Evolutionary conservation across 352 stramenopile species (phyloP).

Genomic region (Pythium insidiosum): DNA sequence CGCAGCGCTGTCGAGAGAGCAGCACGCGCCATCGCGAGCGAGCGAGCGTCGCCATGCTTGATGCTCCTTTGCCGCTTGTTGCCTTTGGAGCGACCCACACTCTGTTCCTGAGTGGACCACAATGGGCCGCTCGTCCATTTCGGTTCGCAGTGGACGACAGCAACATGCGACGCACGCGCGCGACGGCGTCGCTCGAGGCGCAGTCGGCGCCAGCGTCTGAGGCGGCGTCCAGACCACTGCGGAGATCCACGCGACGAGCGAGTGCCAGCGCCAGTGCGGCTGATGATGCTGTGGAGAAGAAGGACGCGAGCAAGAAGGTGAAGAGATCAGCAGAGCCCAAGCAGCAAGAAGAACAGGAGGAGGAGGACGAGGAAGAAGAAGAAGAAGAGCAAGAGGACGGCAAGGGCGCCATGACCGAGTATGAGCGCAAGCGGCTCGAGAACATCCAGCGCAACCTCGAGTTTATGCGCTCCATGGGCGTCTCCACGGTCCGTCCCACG

Average conservation of each 20-base stretch:
- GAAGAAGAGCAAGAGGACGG: not conserved
- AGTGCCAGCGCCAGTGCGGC: not conserved
- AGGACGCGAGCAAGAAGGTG: not conserved
- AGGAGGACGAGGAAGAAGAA: constrained; percentile 1
- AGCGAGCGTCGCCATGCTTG: too few species aligned
- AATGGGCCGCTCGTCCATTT: too few species aligned
- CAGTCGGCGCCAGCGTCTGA: too few species aligned
- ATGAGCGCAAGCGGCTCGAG: constrained; percentile 72
- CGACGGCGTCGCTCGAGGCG: too few species aligned
- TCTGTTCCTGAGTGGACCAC: too few species aligned
- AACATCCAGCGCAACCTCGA: constrained; percentile 83
- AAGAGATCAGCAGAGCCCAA: too few species aligned
- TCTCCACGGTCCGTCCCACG: constrained; percentile 40
- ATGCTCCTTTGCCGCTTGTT: too few species aligned
- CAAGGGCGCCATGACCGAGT: constrained; percentile 36
- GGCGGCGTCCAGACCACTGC: too few species aligned
- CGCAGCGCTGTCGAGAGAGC: too few species aligned
- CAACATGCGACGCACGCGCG: constrained; percentile 16
- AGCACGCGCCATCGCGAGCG: too few species aligned
- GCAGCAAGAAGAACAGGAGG: constrained; percentile 7
- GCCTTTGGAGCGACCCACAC: too few species aligned
- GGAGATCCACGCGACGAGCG: too few species aligned
- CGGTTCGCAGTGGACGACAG: not conserved
- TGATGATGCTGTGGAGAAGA: not conserved
- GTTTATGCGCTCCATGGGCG: constrained; percentile 79